Base-by-base conservation (phyloP, 148 eudicot species). In the Fagopyrum esculentum region DNA sequence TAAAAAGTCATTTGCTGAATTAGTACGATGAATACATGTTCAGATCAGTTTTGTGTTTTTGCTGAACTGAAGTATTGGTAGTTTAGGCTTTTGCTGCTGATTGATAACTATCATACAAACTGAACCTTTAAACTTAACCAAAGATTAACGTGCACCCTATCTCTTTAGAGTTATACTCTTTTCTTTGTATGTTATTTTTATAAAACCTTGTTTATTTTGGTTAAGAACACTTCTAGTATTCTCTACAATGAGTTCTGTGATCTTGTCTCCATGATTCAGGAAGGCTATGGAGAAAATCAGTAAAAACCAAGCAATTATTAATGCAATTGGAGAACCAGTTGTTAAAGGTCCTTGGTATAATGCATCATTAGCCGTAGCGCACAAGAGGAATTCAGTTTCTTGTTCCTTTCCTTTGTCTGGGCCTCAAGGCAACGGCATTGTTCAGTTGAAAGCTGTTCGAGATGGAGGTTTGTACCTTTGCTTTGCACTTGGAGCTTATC, bases 401-500 rank as follows among this genome's bases (percentile, higher is more conserved):
- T 92, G 98, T 83, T 77, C 93, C 22, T 90, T 94, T 83, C 98
- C 98, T 49, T 85, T 92, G 74, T 86, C 92, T 78, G 98, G 98
- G 78, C 98, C 97, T 44, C 93, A 85, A 75, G 98, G 98, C 82
- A 78, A 84, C 74, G 98, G 97, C 68, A 86, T 87, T 59, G 77
- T 94, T 78, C 97, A 88, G 77, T 77, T 94, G 78, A 90, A 90
- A 85, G 97, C 93, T 50, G 85, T 94, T 80, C 89, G 92, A 29
- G 79, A 77, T 78, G 95, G 83, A 89, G 98, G 98, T 94, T 4
- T 35, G 80, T 48, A 48, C 57, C 50, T 69, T 29, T 80, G 4
- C 17, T 22, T 13, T 16, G 10, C 30, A 17, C 0, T 59, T 59
- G 30, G 30, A 59, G 8, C 11, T 22, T 22, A 6, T 9, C 2